Conservation (phyloP, 768 basidiomycete species). For the Tephrocybe sp. region DNA sequence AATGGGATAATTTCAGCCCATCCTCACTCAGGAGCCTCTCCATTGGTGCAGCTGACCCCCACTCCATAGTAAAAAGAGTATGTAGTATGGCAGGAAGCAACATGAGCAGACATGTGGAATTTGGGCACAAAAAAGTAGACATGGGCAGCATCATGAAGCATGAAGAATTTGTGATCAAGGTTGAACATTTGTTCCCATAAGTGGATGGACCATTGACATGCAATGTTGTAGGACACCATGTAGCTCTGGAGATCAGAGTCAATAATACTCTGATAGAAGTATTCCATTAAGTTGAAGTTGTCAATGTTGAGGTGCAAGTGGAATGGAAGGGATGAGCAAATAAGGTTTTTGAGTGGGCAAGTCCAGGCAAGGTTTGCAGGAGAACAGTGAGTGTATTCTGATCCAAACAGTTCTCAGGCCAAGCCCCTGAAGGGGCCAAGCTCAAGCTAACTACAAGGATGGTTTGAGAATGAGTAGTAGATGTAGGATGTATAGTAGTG, state of each 20-base stretch:
- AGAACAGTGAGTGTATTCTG: too few species aligned
- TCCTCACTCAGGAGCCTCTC: conserved; percentile 30
- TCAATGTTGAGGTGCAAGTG: too few species aligned
- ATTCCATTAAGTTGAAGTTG: too few species aligned
- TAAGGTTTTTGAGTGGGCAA: too few species aligned
- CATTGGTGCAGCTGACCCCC: conserved; percentile 30
- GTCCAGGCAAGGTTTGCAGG: too few species aligned
- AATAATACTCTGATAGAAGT: conserved; percentile 11
- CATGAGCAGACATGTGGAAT: conserved; percentile 26
- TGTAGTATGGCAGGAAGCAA: conserved; percentile 17
- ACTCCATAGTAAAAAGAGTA: conserved; percentile 23
- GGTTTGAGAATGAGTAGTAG: too few species aligned
- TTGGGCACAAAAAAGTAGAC: conserved; percentile 24
- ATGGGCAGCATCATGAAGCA: neutral
- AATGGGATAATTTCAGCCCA: conserved; percentile 29
- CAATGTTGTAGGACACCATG: conserved; percentile 20
- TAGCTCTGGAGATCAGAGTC: neutral
- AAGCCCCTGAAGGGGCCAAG: too few species aligned
- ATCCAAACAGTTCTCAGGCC: too few species aligned
- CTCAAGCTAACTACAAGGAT: too few species aligned
- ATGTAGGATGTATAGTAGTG: too few species aligned
- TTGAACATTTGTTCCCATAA: conserved; percentile 16
- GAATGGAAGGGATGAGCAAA: too few species aligned
- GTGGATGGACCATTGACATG: conserved; percentile 17
- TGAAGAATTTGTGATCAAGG: conserved; percentile 1